Base-by-base conservation (phyloP, 768 basidiomycete genomes). In the Fomitopsis pulvina region DNA sequence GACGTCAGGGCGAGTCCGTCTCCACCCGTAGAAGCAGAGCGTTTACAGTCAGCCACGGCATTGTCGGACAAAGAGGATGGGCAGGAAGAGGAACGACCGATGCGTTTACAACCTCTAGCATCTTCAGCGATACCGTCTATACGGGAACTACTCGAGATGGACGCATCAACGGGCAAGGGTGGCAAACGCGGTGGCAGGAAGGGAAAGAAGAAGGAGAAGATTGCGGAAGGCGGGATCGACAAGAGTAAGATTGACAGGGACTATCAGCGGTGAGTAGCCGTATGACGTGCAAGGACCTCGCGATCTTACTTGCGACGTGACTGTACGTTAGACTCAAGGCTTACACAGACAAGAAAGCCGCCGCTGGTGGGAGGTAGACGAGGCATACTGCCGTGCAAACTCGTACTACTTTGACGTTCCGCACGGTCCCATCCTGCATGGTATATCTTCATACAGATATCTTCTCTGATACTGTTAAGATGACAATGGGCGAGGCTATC, bases 81-180 rank as follows among this genome's bases (percentile, higher is more conserved):
- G 25, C 71, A 66, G 16, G 76, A 74, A 30, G 72, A 73, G 20
- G 72, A 72, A 42, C 59, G 64, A 38, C 66, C 73, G 5, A 70
- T 71, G 54, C 81, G 83, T 32, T 78, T 96, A 9, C 77, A 74
- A 25, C 88, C 90, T 4, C 78, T 97, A 14, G 72, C 76, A 45
- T 85, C 88, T n/a, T 91, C 90, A 21, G 77, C 80, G 6, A 59
- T 94, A 16, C 88, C 90, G 28, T 92, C 89, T 14, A 87, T 95
- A 63, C 79, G 79, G 45, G 87, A 90, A 25, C 75, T 96, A 52
- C 69, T 97, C 32, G 85, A 83, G 5, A 79, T 87, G 72, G 87
- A 92, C 54, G 72, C 79, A 32, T 84, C 79, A 14, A 79, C 76
- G 4, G 79, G 77, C 54, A 76, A 77, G 51, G 73, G 73, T 12